Evolutionary conservation across 2,329 filamentous ascomycete species (phyloP), one percentile per base, ranked within the genome.

Genomic region (Hypoxylon sp.): DNA sequence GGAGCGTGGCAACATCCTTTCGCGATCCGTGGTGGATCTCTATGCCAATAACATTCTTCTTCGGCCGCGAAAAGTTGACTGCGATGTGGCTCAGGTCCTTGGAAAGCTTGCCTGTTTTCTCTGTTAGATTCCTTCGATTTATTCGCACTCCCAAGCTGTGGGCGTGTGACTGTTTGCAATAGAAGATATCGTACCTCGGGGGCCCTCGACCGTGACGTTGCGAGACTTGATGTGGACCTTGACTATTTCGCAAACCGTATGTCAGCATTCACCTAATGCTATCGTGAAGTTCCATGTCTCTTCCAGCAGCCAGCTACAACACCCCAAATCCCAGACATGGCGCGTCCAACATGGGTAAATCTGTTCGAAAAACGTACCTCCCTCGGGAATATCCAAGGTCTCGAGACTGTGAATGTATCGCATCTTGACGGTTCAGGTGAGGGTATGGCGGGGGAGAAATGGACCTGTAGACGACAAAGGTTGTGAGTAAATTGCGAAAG

Each of bases 391-490:
- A 80, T 90, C 89, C 86, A 99, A 88, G 85, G 89, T 88, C 90
- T 99, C 95, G 87, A 95, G 88, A 81, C 93, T 97, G 90, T 97
- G 94, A 87, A 99, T 97, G 93, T 97, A 98, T 89, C 92, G 96
- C 96, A 98, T 98, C 86, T 92, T 97, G 91, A 86, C 85, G 83
- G 82, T 73, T 75, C 74, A 75, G 75, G 81, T 76, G 72, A 70
- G 72, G 79, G 78, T 78, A 78, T 78, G 78, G 79, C 78, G 80
- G 81, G 58, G 80, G 65, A 71, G 63, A 70, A 70, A 69, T 71
- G 70, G 72, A 70, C 73, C 75, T 75, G 65, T 12, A 51, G 51
- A 39, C 9, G 30, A 51, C 12, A 47, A 55, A 54, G 37, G 45
- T n/a, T 21, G 60, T 69, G 50, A 68, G 61, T 64, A 63, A 30